These are phyloP conservation scores for Lyophyllum decastes DNA, from an alignment of 768 basidiomycete species.

Conservation along the genomic window DNA sequence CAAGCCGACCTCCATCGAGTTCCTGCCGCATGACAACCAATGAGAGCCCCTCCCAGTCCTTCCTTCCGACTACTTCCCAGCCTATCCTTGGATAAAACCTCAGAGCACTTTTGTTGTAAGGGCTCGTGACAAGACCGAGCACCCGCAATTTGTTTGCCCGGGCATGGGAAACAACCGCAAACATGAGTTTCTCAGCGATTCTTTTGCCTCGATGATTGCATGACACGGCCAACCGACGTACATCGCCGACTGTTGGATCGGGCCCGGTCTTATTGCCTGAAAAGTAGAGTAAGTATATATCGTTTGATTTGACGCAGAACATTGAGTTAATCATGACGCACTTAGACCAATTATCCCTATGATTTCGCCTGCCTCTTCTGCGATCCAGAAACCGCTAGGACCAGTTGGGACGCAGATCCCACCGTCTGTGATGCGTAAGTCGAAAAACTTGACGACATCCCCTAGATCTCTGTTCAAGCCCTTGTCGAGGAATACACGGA, in stretches of 20 bases:
- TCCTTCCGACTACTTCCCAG: constrained; percentile 6
- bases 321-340: neutral
- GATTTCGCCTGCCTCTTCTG: constrained; percentile 10
- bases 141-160: constrained; percentile 4
- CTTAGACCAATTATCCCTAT: constrained; percentile 19
- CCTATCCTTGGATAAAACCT: constrained; percentile 14
- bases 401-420: constrained; percentile 7
- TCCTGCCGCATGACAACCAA: constrained; percentile 6
- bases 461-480: constrained; percentile 10
- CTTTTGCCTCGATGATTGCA: constrained; percentile 12
- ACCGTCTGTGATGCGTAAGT: neutral
- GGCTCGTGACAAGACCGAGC: constrained; percentile 17
- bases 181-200: constrained; percentile 14
- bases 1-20: neutral
- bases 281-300: neutral
- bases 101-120: constrained; percentile 12
- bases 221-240: constrained; percentile 14
- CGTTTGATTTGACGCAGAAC: too few species aligned
- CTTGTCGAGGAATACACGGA: constrained; percentile 3
- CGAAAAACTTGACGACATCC: constrained; percentile 8
- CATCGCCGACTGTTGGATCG: constrained; percentile 11
- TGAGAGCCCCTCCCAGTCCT: constrained; percentile 7
- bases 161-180: constrained; percentile 12
- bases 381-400: constrained; percentile 16
- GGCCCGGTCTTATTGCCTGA: neutral